Conservation (phyloP, 2,329 filamentous ascomycete species). For the Furcasterigmium furcatum region DNA sequence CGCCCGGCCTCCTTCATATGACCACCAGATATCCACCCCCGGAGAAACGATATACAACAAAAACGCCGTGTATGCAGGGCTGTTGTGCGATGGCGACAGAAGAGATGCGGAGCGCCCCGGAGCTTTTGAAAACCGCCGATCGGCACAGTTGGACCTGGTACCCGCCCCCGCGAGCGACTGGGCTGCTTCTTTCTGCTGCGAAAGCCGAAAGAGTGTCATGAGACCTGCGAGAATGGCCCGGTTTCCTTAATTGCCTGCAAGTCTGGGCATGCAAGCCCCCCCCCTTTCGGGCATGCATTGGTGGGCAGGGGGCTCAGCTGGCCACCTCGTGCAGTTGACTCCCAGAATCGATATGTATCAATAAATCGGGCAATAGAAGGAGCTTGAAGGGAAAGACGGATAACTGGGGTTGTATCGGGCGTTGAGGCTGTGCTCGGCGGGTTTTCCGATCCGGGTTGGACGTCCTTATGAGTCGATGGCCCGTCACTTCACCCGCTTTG, state of each 20-base stretch:
- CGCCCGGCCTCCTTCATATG: too few relatives aligned
- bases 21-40: background rate
- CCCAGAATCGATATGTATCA: too few relatives aligned
- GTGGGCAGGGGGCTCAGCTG: background rate
- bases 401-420: background rate
- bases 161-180: too few relatives aligned
- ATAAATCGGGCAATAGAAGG: background rate
- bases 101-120: too few relatives aligned
- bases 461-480: too few relatives aligned
- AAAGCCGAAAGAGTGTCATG: too few relatives aligned
- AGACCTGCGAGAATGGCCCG: too few relatives aligned
- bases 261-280: background rate
- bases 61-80: constrained; percentile 2
- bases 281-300: background rate
- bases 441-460: background rate
- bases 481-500: background rate
- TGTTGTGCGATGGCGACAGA: background rate
- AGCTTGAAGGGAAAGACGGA: background rate
- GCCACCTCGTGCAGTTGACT: background rate
- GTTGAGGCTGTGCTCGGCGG: background rate
- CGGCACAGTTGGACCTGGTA: too few relatives aligned
- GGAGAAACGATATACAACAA: background rate
- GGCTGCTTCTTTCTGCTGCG: too few relatives aligned
- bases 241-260: too few relatives aligned
- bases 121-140: too few relatives aligned